Base-by-base conservation (phyloP, 768 basidiomycete species). In the Rhodotorula sphaerocarpa region DNA sequence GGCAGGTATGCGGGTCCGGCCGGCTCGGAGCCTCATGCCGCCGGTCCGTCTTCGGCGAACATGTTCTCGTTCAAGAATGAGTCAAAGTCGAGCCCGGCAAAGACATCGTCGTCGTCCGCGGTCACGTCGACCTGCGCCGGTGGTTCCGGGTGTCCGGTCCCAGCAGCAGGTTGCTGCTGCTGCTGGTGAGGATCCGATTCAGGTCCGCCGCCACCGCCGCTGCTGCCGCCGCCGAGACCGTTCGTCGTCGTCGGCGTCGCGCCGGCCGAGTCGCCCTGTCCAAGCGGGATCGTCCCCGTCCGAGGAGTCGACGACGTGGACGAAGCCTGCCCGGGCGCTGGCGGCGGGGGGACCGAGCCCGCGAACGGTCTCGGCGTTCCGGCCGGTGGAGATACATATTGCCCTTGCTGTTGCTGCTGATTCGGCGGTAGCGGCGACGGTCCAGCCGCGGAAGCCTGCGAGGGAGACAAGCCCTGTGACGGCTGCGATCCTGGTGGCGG, bases 41-140 rank as follows among this genome's bases (percentile, higher is more conserved):
- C 36, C 36, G 36, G 36, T 9, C 36, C 44, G n/a, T 63, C 61
- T 16, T 67, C 66, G 44, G 50, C 50, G 50, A 67, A 67, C 54
- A 67, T 57, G 57, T 59, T 53, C 42, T 51, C 46, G 55, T 67
- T 62, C 46, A 68, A 50, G 55, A 64, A 68, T 23, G 30, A 43
- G 11, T 57, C 51, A 36, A 68, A 64, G 48, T 68, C 67, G 56
- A 68, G 52, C 9, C 45, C 55, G 50, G 34, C 46, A 39, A 60
- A 48, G 48, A 54, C n/a, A n/a, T 57, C 47, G 28, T 60, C 65
- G 16, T n/a, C 52, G n/a, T n/a, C n/a, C n/a, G n/a, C n/a, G 25
- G 55, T 15, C 28, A 45, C 21, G 21, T 50, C 44, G 59, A 63
- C 39, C 55, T 44, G 55, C 6, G 54, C 25, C 10, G 51, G 16